phyloP scores from a whole-genome alignment of 768 basidiomycete species.

The Mycena pura region DNA sequence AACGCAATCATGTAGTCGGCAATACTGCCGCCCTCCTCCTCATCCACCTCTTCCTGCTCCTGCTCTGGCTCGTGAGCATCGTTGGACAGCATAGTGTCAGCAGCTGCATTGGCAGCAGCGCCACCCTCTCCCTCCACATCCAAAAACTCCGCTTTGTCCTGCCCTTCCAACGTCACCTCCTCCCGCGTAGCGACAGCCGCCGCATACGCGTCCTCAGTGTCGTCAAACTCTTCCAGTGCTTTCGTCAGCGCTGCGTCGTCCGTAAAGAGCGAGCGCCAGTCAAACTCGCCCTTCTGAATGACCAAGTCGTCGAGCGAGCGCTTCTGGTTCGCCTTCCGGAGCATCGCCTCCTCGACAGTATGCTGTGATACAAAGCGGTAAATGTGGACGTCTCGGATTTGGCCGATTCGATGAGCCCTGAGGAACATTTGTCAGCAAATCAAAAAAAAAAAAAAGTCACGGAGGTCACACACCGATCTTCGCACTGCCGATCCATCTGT shows the following conservation, averaged over 20 bases:
- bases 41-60: constrained; percentile 44
- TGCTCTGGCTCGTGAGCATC: constrained; percentile 30
- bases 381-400: constrained; percentile 95
- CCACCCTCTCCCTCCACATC: constrained; percentile 35
- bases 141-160: constrained; percentile 82
- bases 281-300: constrained; percentile 93
- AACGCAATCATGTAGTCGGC: constrained; percentile 86
- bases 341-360: constrained; percentile 96
- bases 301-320: constrained; percentile 88
- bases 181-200: constrained; percentile 79
- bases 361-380: constrained; percentile 90
- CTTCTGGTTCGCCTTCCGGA: constrained; percentile 98
- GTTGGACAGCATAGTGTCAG: background rate
- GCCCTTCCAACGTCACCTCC: constrained; percentile 74
- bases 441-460: background rate
- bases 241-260: constrained; percentile 70
- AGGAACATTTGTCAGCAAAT: constrained; percentile 3
- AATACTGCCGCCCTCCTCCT: constrained; percentile 70
- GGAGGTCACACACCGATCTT: constrained; percentile 71
- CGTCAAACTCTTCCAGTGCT: constrained; percentile 86
- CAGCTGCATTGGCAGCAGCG: background rate
- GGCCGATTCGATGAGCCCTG: constrained; percentile 97
- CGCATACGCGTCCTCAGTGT: constrained; percentile 85
- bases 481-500: constrained; percentile 97
- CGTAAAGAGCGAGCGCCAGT: constrained; percentile 86